Evolutionary conservation across 305 asterid species (phyloP).

Genomic region (Solanum hybrid): DNA sequence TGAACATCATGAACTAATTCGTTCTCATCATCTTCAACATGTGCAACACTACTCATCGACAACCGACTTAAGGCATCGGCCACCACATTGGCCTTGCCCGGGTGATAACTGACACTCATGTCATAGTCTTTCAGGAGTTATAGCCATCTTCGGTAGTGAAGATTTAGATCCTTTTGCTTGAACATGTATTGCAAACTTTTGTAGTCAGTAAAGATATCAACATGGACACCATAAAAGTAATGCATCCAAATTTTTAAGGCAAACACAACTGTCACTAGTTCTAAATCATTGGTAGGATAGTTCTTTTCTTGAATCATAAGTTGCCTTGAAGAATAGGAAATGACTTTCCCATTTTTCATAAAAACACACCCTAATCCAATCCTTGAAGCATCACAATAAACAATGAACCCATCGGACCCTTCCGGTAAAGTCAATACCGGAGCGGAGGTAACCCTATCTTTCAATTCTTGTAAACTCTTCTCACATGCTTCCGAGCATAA

Average conservation of each 20-base stretch:
- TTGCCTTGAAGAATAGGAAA: not conserved
- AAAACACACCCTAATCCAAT: too few relatives aligned
- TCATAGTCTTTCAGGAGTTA: not conserved
- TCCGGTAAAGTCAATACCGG: not conserved
- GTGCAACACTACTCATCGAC: too few relatives aligned
- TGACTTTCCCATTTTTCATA: not conserved
- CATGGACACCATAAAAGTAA: not conserved
- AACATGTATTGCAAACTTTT: not conserved
- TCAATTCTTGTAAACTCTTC: not conserved
- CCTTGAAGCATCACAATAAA: not conserved
- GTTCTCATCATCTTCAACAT: too few relatives aligned
- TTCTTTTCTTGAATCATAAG: not conserved
- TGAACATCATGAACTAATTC: too few relatives aligned
- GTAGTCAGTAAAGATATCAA: not conserved
- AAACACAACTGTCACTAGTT: not conserved
- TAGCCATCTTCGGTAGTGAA: not conserved
- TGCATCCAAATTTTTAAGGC: not conserved
- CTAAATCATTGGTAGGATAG: not conserved
- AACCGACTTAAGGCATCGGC: too few relatives aligned
- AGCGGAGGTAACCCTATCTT: not conserved
- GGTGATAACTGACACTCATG: not conserved
- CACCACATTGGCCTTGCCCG: too few relatives aligned
- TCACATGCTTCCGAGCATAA: not conserved
- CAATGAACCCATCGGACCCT: not conserved
- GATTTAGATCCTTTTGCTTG: not conserved